Conservation (phyloP, 1,284 basidiomycete species). For the Ceratobasidium theobromae region DNA sequence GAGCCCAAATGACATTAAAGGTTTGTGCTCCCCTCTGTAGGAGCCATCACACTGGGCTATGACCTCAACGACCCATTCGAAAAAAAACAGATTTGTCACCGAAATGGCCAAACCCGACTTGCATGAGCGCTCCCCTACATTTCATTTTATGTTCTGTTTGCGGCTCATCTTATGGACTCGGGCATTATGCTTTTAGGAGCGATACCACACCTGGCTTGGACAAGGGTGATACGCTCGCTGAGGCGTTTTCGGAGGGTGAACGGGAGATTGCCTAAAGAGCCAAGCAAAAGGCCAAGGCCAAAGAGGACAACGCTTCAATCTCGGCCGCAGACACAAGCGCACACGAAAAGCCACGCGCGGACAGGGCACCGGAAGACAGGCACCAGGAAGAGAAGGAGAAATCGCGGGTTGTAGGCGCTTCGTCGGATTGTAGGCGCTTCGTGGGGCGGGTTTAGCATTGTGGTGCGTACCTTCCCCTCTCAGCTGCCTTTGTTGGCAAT, state of each 20-base stretch:
- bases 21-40: constrained; percentile 65
- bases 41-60: constrained; percentile 48
- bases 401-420: no score
- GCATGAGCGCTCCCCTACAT: constrained; percentile 49
- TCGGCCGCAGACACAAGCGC: constrained; percentile 49
- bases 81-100: background rate
- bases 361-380: constrained; percentile 39
- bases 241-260: background rate
- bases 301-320: background rate
- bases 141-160: constrained; percentile 79
- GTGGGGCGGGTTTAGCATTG: constrained; percentile 81
- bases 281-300: background rate
- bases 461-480: constrained; percentile 87
- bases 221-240: constrained; percentile 31
- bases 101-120: constrained; percentile 14
- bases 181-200: constrained; percentile 81
- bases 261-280: constrained; percentile 38
- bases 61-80: background rate
- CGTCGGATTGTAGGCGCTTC: constrained; percentile 89
- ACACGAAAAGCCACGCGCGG: constrained; percentile 49
- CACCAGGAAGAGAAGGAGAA: constrained; percentile 41
- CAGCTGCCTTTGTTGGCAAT: constrained; percentile 87
- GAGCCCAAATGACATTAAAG: constrained; percentile 78
- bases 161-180: constrained; percentile 54
- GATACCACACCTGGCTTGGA: background rate